Base-by-base conservation (phyloP, 1,284 basidiomycete genomes). In the Apiotrichum gamsii region DNA sequence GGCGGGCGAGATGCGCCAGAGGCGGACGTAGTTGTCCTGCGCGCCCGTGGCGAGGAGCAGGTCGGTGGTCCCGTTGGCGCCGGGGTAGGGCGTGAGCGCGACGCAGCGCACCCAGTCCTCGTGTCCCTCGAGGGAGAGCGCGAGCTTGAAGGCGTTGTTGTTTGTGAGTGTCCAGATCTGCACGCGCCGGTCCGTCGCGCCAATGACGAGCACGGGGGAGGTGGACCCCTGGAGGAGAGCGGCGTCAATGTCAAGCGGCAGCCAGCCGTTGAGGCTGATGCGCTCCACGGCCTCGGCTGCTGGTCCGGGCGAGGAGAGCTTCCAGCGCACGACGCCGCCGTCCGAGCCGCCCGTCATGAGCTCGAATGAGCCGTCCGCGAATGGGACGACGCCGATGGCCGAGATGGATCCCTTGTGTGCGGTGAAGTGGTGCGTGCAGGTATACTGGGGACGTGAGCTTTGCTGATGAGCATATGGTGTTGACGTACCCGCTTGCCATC, bases 91-190 rank as follows among this genome's bases (percentile, higher is more conserved):
- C 23, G 77, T 77, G 67, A 95, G 88, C 2, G 83, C 77, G 21
- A 96, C 77, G 51, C 81, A 78, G 53, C 85, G 82, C 41, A 95
- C 78, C 91, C 91, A 97, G 65, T 96, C 91, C 75, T 94, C 87
- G 63, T 97, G 91, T 0, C 91, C 91, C 29, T 86, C 78, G 29
- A 97, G 77, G 0, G 78, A 75, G 5, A 76, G 59, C 2, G 70
- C 54, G 40, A 62, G 64, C 15, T 47, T 39, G 56, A 74, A 75
- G 49, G 19, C 3, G 77, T 46, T 70, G 74, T 16, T 82, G 73
- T 62, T 83, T 83, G 80, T 80, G 38, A 80, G 76, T 10, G 82
- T 80, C 77, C 81, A 93, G 13, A 95, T 76, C 39, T 85, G 81
- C 15, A 95, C 79, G 40, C 78, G 81, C 40, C 76, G 77, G 60